Evolutionary conservation across 306 rosid genomes (phyloP).

Genomic region (Geum urbanum): DNA sequence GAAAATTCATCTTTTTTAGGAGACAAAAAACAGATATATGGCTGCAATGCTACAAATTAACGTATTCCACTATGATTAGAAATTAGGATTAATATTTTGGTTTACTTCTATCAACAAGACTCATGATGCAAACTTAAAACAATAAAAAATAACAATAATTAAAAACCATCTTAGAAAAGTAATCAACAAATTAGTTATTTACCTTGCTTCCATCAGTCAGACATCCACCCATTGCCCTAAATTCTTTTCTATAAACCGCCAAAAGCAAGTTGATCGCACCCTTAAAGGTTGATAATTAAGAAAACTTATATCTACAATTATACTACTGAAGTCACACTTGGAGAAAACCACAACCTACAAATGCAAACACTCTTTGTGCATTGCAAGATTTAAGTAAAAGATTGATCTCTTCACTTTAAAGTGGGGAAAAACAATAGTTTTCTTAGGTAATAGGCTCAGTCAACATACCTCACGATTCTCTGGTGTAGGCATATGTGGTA

Average conservation of each 20-base stretch:
- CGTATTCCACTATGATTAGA: neutral
- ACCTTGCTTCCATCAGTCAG: slow-evolving; percentile 88
- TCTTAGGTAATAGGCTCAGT: too few relatives aligned
- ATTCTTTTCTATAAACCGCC: slow-evolving; percentile 89
- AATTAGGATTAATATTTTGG: neutral
- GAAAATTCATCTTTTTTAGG: neutral
- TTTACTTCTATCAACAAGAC: neutral
- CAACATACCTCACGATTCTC: too few relatives aligned
- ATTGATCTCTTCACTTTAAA: too few relatives aligned
- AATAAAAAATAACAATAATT: too few relatives aligned
- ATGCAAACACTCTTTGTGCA: neutral
- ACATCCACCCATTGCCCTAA: slow-evolving; percentile 70
- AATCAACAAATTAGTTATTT: neutral
- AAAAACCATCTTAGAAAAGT: neutral
- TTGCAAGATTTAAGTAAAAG: slow-evolving; percentile 16
- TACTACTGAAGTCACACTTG: too few relatives aligned
- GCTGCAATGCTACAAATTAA: too few relatives aligned
- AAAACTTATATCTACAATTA: neutral
- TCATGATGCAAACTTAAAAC: neutral
- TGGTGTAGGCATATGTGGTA: too few relatives aligned
- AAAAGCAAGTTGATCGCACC: slow-evolving; percentile 92
- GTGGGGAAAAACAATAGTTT: too few relatives aligned
- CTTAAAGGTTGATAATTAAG: slow-evolving; percentile 34
- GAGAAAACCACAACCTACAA: neutral
- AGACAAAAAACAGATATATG: neutral